A percentile compares a stretch with the other conserved stretches of the same genome.
phyloP scores from a whole-genome alignment of 2,329 filamentous ascomycete genomes.

The Clarireedia sp. region DNA sequence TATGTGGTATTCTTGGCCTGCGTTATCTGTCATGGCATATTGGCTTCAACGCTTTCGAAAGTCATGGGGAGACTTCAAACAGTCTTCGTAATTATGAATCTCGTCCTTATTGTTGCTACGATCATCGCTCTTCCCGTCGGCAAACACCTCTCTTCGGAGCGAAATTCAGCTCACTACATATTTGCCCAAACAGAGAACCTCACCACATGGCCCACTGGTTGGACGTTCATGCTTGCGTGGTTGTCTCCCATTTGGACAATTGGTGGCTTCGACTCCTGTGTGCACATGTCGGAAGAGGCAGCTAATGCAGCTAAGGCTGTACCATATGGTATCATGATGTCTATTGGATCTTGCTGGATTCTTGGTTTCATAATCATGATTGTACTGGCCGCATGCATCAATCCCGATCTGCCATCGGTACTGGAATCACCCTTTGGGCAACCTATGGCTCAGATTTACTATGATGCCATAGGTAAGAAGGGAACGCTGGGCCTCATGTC shows the following conservation, averaged over 20 bases:
- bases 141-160: slow-evolving; percentile 26
- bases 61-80: slow-evolving; percentile 53
- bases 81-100: slow-evolving; percentile 46
- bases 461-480: slow-evolving; percentile 50
- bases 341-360: slow-evolving; percentile 46
- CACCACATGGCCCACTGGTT: slow-evolving; percentile 49
- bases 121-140: slow-evolving; percentile 50
- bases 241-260: slow-evolving; percentile 56
- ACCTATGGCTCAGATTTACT: slow-evolving; percentile 49
- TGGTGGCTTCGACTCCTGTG: slow-evolving; percentile 48
- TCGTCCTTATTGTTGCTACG: slow-evolving; percentile 46
- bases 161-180: slow-evolving; percentile 42
- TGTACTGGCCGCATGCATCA: slow-evolving; percentile 50
- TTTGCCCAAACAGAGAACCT: slow-evolving; percentile 49
- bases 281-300: slow-evolving; percentile 54
- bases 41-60: slow-evolving; percentile 44
- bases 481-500: slow-evolving; percentile 52
- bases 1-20: slow-evolving; percentile 49
- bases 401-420: slow-evolving; percentile 41
- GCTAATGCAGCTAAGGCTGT: slow-evolving; percentile 51
- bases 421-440: slow-evolving; percentile 46
- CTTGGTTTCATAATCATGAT: slow-evolving; percentile 51
- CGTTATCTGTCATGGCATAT: slow-evolving; percentile 45
- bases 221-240: slow-evolving; percentile 54
- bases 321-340: slow-evolving; percentile 51